phyloP scores from a whole-genome alignment of 2,329 filamentous ascomycete species.

The Moelleriella libera region DNA sequence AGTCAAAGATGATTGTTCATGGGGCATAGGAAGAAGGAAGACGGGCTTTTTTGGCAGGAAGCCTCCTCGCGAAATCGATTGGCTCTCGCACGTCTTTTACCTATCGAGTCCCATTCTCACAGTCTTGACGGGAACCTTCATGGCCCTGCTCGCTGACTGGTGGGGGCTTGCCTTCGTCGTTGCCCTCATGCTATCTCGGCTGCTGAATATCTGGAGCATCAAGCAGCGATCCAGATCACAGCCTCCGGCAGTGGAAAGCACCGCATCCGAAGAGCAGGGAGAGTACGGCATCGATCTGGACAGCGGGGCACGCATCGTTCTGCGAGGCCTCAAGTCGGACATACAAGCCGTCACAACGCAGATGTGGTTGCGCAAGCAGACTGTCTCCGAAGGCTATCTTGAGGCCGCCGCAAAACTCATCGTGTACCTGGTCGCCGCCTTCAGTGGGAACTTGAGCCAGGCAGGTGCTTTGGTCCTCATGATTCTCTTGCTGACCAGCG shows the following conservation, averaged over 20 bases:
- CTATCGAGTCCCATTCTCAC: constrained; percentile 32
- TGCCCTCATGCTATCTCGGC: constrained; percentile 36
- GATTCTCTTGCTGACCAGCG: constrained; percentile 34
- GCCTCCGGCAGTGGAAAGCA: not conserved
- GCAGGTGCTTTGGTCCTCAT: constrained; percentile 37
- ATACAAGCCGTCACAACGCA: constrained; percentile 45
- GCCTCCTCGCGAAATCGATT: constrained; percentile 20
- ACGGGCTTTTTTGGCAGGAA: constrained; percentile 6
- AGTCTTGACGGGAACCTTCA: constrained; percentile 24
- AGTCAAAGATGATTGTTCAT: not conserved
- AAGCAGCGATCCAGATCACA: constrained; percentile 27
- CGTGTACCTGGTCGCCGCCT: constrained; percentile 41
- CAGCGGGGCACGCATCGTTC: constrained; percentile 32
- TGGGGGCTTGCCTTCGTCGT: constrained; percentile 33
- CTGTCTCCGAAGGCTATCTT: constrained; percentile 33
- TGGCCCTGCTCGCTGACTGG: constrained; percentile 34
- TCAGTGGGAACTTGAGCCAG: constrained; percentile 41
- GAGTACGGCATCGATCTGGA: constrained; percentile 40
- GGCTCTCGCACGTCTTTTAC: constrained; percentile 34
- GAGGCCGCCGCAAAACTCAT: constrained; percentile 39
- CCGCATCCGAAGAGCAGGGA: constrained; percentile 6
- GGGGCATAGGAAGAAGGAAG: constrained; percentile 1
- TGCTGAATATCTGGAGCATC: constrained; percentile 42
- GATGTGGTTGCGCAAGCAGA: constrained; percentile 39
- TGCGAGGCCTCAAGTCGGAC: constrained; percentile 39